Percentiles rank a stretch among this genome's conserved stretches.
These are phyloP conservation scores for Mycogone perniciosa DNA, from an alignment of 2,329 filamentous ascomycete species.

Conservation along the genomic window DNA sequence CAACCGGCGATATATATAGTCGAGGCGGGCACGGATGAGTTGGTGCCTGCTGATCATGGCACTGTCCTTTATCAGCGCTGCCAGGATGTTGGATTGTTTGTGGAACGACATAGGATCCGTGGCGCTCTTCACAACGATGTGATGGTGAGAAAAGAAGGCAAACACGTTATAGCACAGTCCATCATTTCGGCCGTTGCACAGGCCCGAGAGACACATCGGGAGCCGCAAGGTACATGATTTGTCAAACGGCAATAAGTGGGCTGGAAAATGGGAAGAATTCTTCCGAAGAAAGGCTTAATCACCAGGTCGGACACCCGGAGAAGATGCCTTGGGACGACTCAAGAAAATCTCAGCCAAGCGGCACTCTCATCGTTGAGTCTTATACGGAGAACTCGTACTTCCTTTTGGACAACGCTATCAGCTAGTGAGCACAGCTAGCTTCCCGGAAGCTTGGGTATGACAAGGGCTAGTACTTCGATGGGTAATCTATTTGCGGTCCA, in stretches of 20 bases:
- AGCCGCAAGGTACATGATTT: not conserved
- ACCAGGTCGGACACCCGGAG: not conserved
- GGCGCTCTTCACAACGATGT: constrained; percentile 53
- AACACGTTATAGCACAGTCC: constrained; percentile 38
- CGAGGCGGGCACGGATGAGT: constrained; percentile 52
- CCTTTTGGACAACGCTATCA: not conserved
- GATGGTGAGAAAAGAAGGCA: constrained; percentile 41
- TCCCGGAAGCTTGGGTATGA: not conserved
- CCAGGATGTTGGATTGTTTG: constrained; percentile 38
- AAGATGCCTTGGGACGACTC: too few species aligned
- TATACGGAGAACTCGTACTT: not conserved
- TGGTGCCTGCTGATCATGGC: constrained; percentile 49
- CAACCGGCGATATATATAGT: constrained; percentile 42
- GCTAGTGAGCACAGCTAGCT: constrained; percentile 1
- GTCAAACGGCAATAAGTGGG: not conserved
- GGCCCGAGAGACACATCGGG: not conserved
- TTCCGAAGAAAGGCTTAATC: not conserved
- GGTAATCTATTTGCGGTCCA: constrained; percentile 8
- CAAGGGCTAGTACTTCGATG: constrained; percentile 8
- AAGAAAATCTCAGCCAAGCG: too few species aligned
- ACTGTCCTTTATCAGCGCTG: constrained; percentile 41
- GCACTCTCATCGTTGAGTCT: too few species aligned
- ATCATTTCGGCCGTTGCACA: constrained; percentile 24
- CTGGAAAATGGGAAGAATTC: constrained; percentile 1
- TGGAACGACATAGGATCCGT: constrained; percentile 37